These are phyloP conservation scores for Uronychia setigera DNA, from an alignment of 73 alveolate genomes.

Conservation along the genomic window DNA sequence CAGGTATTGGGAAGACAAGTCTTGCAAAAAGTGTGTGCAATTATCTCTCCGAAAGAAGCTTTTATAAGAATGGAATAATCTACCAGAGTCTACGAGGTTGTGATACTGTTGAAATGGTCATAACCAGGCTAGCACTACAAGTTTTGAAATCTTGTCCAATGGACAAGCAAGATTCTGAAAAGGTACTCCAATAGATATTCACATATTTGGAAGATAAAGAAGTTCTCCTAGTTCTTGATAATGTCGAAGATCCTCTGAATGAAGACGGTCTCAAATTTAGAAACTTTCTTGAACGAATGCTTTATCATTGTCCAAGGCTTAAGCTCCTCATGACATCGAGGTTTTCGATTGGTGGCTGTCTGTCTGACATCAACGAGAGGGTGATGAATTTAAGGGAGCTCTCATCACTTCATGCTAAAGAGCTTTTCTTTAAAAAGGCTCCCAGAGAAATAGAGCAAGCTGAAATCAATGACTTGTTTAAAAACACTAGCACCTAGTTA, in stretches of 20 bases:
- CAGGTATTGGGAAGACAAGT: conserved; percentile 63
- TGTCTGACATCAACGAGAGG: conserved; percentile 31
- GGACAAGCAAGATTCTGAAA: background rate
- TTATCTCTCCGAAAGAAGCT: conserved; percentile 30
- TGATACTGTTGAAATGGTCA: conserved; percentile 23
- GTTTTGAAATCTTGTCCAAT: background rate
- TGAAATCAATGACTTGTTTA: conserved; percentile 52
- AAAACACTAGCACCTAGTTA: background rate
- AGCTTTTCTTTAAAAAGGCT: conserved; percentile 46
- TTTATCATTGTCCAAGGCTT: conserved; percentile 32
- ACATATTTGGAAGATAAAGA: conserved; percentile 36
- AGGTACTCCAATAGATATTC: background rate
- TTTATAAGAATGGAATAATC: conserved; percentile 40
- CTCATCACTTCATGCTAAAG: conserved; percentile 18
- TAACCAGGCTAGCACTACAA: conserved; percentile 33
- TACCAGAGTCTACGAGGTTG: background rate
- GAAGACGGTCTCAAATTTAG: conserved; percentile 41
- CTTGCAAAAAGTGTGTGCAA: conserved; percentile 34
- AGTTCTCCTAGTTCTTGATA: conserved; percentile 48
- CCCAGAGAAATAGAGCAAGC: conserved; percentile 49
- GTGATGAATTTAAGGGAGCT: conserved; percentile 18
- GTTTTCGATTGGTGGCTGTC: conserved; percentile 21
- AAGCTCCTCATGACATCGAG: conserved; percentile 28
- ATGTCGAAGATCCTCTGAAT: conserved; percentile 59
- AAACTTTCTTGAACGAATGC: conserved; percentile 14